Evolutionary conservation across 768 basidiomycete genomes (phyloP).

Genomic region (Calocybe cyanea): DNA sequence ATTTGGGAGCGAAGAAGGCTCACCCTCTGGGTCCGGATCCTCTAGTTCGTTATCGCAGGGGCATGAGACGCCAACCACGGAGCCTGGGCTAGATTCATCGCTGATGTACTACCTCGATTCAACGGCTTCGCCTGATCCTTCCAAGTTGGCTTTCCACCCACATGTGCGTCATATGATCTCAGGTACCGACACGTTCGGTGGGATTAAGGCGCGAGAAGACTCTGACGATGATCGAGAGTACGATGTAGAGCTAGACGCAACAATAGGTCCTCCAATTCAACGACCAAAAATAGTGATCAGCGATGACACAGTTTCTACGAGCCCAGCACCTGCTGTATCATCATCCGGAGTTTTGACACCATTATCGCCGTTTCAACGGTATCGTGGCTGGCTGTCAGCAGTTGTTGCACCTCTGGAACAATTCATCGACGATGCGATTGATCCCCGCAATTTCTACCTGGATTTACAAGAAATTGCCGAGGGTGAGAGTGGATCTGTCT

Average conservation of each 20-base stretch:
- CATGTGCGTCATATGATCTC: constrained; percentile 21
- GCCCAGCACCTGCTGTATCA: constrained; percentile 33
- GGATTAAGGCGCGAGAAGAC: constrained; percentile 16
- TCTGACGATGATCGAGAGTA: constrained; percentile 22
- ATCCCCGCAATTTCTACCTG: constrained; percentile 62
- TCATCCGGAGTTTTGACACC: constrained; percentile 30
- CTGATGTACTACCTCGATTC: constrained; percentile 35
- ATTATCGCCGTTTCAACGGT: constrained; percentile 42
- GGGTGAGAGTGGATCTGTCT: constrained; percentile 77
- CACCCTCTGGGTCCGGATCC: constrained; percentile 33
- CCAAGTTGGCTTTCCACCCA: constrained; percentile 19
- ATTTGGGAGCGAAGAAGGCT: constrained; percentile 41
- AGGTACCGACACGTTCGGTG: constrained; percentile 35
- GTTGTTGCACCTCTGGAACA: constrained; percentile 56
- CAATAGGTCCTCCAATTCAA: constrained; percentile 12
- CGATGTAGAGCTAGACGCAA: constrained; percentile 15
- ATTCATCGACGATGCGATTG: constrained; percentile 58
- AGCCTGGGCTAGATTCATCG: constrained; percentile 24
- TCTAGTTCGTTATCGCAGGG: constrained; percentile 38
- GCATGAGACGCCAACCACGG: constrained; percentile 37
- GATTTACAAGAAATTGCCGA: constrained; percentile 79
- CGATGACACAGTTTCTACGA: constrained; percentile 15
- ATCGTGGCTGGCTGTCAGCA: constrained; percentile 60
- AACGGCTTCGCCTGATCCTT: constrained; percentile 24
- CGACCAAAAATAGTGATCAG: constrained; percentile 37